A percentile compares a stretch with the other conserved stretches of the same genome.
Conservation (phyloP, 2,329 filamentous ascomycete species). For the Orbilia oligospora region DNA sequence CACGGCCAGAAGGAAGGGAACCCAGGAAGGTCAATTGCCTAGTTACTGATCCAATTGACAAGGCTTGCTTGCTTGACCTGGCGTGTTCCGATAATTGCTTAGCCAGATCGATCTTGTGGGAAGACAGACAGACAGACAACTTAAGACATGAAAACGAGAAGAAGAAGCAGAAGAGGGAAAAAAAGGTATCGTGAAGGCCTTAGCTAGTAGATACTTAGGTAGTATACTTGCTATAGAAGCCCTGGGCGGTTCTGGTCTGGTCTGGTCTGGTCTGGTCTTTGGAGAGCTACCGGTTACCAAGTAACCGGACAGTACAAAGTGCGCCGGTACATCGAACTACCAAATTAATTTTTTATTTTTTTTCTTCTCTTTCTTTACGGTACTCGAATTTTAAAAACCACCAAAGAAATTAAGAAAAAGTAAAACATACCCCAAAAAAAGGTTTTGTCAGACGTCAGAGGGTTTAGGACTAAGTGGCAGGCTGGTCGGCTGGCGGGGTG, state of each 20-base stretch:
- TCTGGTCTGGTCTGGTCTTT: too few species aligned
- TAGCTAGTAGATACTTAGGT: slow-evolving; percentile 29
- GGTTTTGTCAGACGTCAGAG: slow-evolving; percentile 44
- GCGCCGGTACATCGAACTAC: too few species aligned
- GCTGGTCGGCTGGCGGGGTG: slow-evolving; percentile 29
- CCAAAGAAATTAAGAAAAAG: slow-evolving; percentile 31
- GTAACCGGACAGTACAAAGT: slow-evolving; percentile 7
- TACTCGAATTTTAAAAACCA: neutral
- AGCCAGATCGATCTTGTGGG: slow-evolving; percentile 20
- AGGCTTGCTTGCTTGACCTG: slow-evolving; percentile 25
- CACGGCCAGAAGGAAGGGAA: slow-evolving; percentile 39
- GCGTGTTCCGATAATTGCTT: slow-evolving; percentile 25
- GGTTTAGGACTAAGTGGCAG: slow-evolving; percentile 13
- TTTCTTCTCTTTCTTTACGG: too few species aligned
- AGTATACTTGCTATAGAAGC: too few species aligned
- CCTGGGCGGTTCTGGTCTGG: neutral
- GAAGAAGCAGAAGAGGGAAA: neutral
- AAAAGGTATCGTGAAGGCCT: slow-evolving; percentile 11
- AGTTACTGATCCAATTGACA: slow-evolving; percentile 29
- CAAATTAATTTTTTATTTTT: too few species aligned
- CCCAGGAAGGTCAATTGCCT: slow-evolving; percentile 14
- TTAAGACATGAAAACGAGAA: neutral
- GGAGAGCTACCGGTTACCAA: slow-evolving; percentile 2
- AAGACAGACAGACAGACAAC: too few species aligned
- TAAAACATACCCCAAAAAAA: slow-evolving; percentile 13